Evolutionary conservation across 176 grass and related monocot species (phyloP).

Genomic region (Phyllostachys edulis): DNA sequence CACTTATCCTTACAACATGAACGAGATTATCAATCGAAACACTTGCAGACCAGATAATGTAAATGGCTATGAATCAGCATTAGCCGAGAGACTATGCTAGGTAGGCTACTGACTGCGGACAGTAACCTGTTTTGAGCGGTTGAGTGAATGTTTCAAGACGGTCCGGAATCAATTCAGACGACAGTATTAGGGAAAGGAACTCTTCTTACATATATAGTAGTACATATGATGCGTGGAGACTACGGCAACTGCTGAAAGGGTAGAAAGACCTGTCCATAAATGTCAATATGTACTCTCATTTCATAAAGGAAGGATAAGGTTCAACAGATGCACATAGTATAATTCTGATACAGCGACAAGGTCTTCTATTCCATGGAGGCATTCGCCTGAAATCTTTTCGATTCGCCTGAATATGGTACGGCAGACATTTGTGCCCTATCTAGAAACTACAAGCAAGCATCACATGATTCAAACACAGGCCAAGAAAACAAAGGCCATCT

Average conservation of each 20-base stretch:
- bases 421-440: background rate
- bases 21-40: too few species aligned
- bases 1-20: too few species aligned
- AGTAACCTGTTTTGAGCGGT: too few species aligned
- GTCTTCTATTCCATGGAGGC: background rate
- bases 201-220: too few species aligned
- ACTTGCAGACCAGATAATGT: too few species aligned
- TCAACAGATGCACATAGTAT: background rate
- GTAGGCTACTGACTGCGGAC: too few species aligned
- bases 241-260: background rate
- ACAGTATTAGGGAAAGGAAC: too few species aligned
- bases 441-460: conserved; percentile 11
- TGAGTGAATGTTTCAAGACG: too few species aligned
- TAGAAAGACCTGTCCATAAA: background rate
- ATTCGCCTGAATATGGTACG: background rate
- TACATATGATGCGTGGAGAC: too few species aligned
- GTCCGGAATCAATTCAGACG: too few species aligned
- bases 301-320: background rate
- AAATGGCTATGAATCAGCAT: too few species aligned
- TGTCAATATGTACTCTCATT: background rate
- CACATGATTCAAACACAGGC: background rate
- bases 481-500: conserved; percentile 36
- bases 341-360: background rate
- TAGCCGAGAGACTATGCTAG: too few species aligned
- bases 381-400: background rate